Evolutionary conservation across 2,329 filamentous ascomycete species (phyloP), one percentile per base, ranked within the genome.

Genomic region (Pseudocercospora crystallina): DNA sequence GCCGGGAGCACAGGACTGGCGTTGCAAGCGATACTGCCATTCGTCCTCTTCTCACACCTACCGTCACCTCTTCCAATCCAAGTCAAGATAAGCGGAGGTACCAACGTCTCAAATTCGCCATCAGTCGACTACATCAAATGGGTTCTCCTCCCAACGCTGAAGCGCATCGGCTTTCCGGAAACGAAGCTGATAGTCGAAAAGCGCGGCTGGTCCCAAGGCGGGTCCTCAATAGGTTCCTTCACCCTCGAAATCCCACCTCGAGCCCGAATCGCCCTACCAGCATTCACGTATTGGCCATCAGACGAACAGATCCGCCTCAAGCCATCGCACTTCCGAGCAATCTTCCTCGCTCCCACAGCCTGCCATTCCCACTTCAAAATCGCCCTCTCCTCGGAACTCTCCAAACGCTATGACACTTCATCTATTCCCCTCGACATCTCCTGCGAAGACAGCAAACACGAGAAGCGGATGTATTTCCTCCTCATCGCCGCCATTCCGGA

Each of bases 11-110:
- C 80, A 5, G 79, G 75, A 40, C 69, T 84, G 10, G 75, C 82
- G 0, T 73, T 84, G 46, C 81, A 84, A 62, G 80, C 81, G 5
- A 67, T 84, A 3, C 74, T 84, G 34, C 82, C 82, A 0, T 83
- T 77, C 56, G 64, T 84, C 2, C 64, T 84, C 1, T 77, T 81
- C 64, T 51, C 55, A 2, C 35, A 34, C 8, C 38, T 58, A 2
- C 61, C 56, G 2, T 59, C 57, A 3, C 49, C 39, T 3, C 35
- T 51, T 17, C 59, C 58, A 1, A 57, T 72, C 5, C 59, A 54
- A 14, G 56, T 84, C 8, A 71, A 63, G 2, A 73, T 84, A 32
- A 76, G 69, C 8, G 82, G 82, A 5, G 81, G 81, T 7, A 84
- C 81, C 0, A 83, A 84, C 57, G 77, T 80, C 2, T 76, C 76